Base-by-base conservation (phyloP, 371 early-diverging fungal species). In the Neoconidiobolus thromboides region DNA sequence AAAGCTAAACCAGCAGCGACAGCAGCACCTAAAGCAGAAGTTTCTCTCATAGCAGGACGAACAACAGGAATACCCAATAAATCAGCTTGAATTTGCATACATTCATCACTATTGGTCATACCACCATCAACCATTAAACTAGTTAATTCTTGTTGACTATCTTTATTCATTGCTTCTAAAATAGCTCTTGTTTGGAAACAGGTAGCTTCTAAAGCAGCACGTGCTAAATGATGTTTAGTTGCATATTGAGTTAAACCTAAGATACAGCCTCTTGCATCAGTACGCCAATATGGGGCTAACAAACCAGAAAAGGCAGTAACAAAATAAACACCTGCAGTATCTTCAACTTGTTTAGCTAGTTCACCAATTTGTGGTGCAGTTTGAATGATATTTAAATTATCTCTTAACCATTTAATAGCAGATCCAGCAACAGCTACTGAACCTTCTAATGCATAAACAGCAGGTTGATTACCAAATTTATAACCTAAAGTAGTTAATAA, bases 261-360 rank as follows among this genome's bases (percentile, higher is more conserved):
- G 61, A 96, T 77, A 50, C 80, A 62, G 46, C 93, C 94, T 43
- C 91, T 82, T 14, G 91, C 93, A 72, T 93, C 93, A 61, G 83
- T 84, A 43, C 89, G 78, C 96, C 95, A 94, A 69, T 94, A 87
- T 1, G 95, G 96, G 2, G 96, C 91, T 73, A 90, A 92, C 43
- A 94, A 76, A 2, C 95, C 95, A 6, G 86, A 85, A 68, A 94
- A 91, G 0, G 96, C 94, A 0, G 95, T 88, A 42, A 94, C 91
- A 79, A 94, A 96, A 71, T 89, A 85, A 2, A 93, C 90, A 41
- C 89, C 94, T 42, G 86, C 91, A 37, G 83, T 91, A 55, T 87
- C 79, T 39, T 74, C 66, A 10, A 87, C 89, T 15, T 60, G 54
- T 1, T 65, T 65, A 4, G 82, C 84, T 1, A 81, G 65, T 14